phyloP scores from a whole-genome alignment of 805 yeast species.

The Helenozyma baotianmanensis region DNA sequence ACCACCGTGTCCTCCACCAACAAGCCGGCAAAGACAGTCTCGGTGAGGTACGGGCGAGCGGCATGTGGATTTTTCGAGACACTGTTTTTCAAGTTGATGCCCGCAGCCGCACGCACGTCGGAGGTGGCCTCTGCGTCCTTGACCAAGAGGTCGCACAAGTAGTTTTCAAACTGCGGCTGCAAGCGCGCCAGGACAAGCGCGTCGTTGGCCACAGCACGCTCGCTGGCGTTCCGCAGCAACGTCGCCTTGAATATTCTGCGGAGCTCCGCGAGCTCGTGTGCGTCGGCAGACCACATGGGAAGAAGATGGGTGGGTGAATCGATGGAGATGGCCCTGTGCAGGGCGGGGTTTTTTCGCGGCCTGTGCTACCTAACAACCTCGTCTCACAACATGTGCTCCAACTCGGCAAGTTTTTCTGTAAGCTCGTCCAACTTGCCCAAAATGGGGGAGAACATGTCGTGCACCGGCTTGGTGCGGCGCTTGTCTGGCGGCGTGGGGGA shows the following conservation, averaged over 20 bases:
- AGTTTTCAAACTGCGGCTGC: slow-evolving; percentile 78
- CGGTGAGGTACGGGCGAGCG: slow-evolving; percentile 33
- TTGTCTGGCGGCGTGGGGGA: slow-evolving; percentile 14
- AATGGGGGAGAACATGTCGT: slow-evolving; percentile 54
- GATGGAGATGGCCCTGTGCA: too few relatives aligned
- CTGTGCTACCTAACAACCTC: too few relatives aligned
- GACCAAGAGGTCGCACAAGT: slow-evolving; percentile 66
- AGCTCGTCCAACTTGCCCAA: slow-evolving; percentile 44
- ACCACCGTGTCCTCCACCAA: slow-evolving; percentile 54
- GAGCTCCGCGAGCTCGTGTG: slow-evolving; percentile 58
- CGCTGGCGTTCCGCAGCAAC: slow-evolving; percentile 51
- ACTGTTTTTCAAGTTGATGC: slow-evolving; percentile 75
- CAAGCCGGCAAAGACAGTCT: slow-evolving; percentile 51
- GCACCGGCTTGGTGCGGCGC: slow-evolving; percentile 36
- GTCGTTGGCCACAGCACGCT: slow-evolving; percentile 64
- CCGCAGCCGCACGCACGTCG: slow-evolving; percentile 81
- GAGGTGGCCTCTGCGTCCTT: slow-evolving; percentile 43
- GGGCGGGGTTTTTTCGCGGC: too few relatives aligned
- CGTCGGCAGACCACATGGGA: slow-evolving; percentile 62
- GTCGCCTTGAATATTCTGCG: slow-evolving; percentile 66
- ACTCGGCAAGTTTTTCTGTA: slow-evolving; percentile 38
- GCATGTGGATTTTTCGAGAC: slow-evolving; percentile 38
- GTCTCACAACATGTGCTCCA: slow-evolving; percentile 18
- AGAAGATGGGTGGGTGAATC: too few relatives aligned
- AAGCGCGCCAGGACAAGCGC: slow-evolving; percentile 64